Conservation (phyloP, 495 filamentous ascomycete species). For the Penicillium macrosclerotiorum region DNA sequence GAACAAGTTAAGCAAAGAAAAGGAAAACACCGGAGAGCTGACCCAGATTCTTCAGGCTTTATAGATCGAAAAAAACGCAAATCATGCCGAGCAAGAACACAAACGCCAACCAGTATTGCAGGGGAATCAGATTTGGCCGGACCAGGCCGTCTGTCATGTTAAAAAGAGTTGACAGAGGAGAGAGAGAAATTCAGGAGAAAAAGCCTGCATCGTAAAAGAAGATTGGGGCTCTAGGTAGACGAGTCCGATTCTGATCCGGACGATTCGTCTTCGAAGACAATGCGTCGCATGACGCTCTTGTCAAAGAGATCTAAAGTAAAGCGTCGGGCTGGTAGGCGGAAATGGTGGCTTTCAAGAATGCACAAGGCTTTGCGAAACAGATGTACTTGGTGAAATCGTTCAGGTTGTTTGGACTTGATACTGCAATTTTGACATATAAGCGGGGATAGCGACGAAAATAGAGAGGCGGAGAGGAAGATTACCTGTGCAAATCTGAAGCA, state of each 20-base stretch:
- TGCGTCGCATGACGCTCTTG: slow-evolving; percentile 75
- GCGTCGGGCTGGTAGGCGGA: slow-evolving; percentile 75
- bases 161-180: too few species aligned
- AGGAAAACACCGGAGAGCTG: too few species aligned
- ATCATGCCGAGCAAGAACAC: too few species aligned
- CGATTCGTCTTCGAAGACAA: slow-evolving; percentile 71
- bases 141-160: too few species aligned
- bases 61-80: too few species aligned
- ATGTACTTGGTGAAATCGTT: slow-evolving; percentile 68
- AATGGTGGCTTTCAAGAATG: slow-evolving; percentile 87
- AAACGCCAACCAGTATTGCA: too few species aligned
- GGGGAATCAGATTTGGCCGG: too few species aligned
- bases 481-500: slow-evolving; percentile 66
- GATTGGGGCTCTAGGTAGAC: slow-evolving; percentile 25
- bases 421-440: slow-evolving; percentile 35
- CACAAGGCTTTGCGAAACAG: slow-evolving; percentile 82
- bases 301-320: slow-evolving; percentile 94
- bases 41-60: slow-evolving; percentile 4
- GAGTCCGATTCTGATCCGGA: slow-evolving; percentile 42
- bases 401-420: slow-evolving; percentile 62
- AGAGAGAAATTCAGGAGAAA: neutral
- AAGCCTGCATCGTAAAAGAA: slow-evolving; percentile 14
- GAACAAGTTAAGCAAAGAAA: slow-evolving; percentile 2
- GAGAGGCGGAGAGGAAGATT: slow-evolving; percentile 4
- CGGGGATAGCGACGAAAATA: neutral